Evolutionary conservation across 257 asterid species (phyloP).

Genomic region (Nicotiana obtusifolia): DNA sequence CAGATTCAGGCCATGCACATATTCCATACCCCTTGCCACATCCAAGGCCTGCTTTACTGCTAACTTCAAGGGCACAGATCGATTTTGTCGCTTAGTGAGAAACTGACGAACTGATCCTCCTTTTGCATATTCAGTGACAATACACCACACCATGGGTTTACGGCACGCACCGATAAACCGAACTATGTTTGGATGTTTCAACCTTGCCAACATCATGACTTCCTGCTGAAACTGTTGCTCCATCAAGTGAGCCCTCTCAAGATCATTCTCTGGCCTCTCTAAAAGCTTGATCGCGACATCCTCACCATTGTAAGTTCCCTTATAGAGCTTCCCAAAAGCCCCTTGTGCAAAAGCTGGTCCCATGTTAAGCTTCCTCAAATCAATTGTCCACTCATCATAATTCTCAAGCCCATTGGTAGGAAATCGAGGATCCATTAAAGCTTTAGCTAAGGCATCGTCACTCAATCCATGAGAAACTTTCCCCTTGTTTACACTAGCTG

Average conservation of each 20-base stretch:
- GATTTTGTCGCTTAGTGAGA: constrained; percentile 73
- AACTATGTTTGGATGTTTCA: constrained; percentile 92
- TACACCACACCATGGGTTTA: constrained; percentile 98
- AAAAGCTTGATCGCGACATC: constrained; percentile 95
- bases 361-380: constrained; percentile 90
- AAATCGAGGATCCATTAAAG: constrained; percentile 75
- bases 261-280: constrained; percentile 86
- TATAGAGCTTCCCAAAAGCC: constrained; percentile 94
- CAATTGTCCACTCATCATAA: constrained; percentile 91
- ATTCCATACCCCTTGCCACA: constrained; percentile 98
- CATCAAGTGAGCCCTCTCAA: constrained; percentile 81
- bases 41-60: constrained; percentile 99
- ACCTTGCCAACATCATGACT: constrained; percentile 88
- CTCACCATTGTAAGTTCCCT: constrained; percentile 81
- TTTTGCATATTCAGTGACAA: constrained; percentile 93
- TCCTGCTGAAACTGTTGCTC: constrained; percentile 98
- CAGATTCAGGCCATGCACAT: constrained; percentile 82
- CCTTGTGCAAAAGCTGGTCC: constrained; percentile 99
- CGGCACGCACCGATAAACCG: constrained; percentile 94
- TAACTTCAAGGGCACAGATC: constrained; percentile 83
- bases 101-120: constrained; percentile 96
- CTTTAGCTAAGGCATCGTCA: constrained; percentile 85
- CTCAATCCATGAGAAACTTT: constrained; percentile 64
- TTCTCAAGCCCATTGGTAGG: constrained; percentile 87
- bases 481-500: constrained; percentile 73